Base-by-base conservation (phyloP, 2,329 filamentous ascomycete genomes). In the Aspergillus quadricinctus region DNA sequence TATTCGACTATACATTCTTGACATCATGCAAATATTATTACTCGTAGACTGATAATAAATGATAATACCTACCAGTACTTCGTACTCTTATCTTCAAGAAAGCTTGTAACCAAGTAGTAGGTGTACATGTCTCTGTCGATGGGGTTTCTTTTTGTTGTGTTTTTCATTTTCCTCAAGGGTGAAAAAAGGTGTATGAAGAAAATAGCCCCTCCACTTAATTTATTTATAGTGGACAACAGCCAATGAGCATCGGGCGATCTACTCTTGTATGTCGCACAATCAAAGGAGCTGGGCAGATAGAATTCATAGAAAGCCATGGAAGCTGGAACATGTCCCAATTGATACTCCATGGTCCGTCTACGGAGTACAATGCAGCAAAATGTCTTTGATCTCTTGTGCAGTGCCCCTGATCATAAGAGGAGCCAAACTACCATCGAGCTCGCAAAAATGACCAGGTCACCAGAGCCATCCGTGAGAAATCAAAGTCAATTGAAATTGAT, bases 171-270 rank as follows among this genome's bases (percentile, higher is more conserved):
- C 31, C 5, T 17, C 1, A 29, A 41, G n/a, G 9, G 43, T 17
- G 41, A 48, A 11, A 10, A 37, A 50, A 27, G 40, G 37, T 37
- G 31, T 37, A 37, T 37, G 48, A 37, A 48, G 46, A 57, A 46
- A 52, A 46, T 51, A 52, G 49, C 19, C 28, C 48, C 43, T 54
- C 54, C 43, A 21, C 46, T 37, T 54, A 25, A 52, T 61, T 64
- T 64, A 64, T 64, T 63, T 64, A 62, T 64, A 64, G 61, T 50
- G 35, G 14, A 7, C 17, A 8, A 4, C 31, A 46, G 49, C 62
- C 62, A 64, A 64, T 64, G 49, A 54, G 57, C 50, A 27, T 10
- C 46, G n/a, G 45, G 52, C 59, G 61, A 64, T 64, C 62, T 64
- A 64, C 62, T 62, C 48, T 53, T 49, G 43, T 58, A 56, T 62